A percentile compares a stretch with the other conserved stretches of the same genome.
Conservation (phyloP, 345 rosid genomes). For the Syzygium grande region DNA sequence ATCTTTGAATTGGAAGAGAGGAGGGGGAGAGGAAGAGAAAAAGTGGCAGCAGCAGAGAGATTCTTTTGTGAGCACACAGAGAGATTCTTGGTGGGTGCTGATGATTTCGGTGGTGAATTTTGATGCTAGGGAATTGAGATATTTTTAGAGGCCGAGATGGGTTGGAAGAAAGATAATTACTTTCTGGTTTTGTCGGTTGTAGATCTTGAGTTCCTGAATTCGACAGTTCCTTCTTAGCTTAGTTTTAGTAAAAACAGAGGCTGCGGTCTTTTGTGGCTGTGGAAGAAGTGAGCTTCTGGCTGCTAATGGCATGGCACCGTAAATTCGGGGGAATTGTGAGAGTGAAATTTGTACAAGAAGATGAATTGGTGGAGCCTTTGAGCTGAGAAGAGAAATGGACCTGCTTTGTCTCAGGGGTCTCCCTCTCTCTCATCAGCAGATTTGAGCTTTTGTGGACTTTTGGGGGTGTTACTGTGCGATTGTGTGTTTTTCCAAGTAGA, state of each 20-base stretch:
- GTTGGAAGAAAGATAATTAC: slow-evolving; percentile 1
- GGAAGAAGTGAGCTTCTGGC: not conserved
- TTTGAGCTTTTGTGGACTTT: slow-evolving; percentile 12
- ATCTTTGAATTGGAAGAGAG: not conserved
- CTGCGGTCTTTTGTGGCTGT: not conserved
- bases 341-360: not conserved
- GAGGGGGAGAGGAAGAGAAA: not conserved
- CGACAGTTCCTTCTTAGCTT: not conserved
- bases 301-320: not conserved
- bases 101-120: not conserved
- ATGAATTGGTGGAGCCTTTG: not conserved
- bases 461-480: not conserved
- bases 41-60: not conserved
- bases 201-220: not conserved
- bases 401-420: not conserved
- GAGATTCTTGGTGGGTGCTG: not conserved
- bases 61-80: not conserved
- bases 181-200: not conserved
- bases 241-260: not conserved
- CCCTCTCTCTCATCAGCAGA: slow-evolving; percentile 1
- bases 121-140: not conserved
- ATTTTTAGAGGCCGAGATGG: slow-evolving; percentile 1
- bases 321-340: not conserved
- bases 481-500: slow-evolving; percentile 2
- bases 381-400: not conserved